These are phyloP conservation scores for Aspergillus baeticus DNA, from an alignment of 495 filamentous ascomycete genomes.

Conservation along the genomic window DNA sequence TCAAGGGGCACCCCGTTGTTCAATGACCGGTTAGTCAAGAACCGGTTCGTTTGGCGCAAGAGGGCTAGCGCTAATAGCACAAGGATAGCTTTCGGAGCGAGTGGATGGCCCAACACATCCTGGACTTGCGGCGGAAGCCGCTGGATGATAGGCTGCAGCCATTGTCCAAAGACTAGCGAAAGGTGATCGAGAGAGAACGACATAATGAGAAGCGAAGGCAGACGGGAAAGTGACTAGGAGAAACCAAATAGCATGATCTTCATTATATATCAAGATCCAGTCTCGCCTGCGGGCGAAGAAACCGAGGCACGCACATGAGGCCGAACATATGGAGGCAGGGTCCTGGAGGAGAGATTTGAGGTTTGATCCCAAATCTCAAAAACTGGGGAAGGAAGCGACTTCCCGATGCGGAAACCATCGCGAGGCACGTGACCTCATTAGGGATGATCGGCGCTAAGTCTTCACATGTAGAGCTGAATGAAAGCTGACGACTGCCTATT, in stretches of 20 bases:
- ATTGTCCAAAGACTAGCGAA: constrained; percentile 28
- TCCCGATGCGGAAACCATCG: constrained; percentile 12
- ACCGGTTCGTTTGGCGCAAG: constrained; percentile 39
- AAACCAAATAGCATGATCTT: not conserved
- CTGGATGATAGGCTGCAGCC: constrained; percentile 26
- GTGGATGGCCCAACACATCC: constrained; percentile 24
- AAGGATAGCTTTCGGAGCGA: constrained; percentile 30
- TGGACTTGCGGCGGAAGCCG: constrained; percentile 31
- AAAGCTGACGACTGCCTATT: too few relatives aligned
- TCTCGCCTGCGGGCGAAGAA: not conserved
- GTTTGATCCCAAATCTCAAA: not conserved
- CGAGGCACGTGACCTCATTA: not conserved
- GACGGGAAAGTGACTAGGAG: not conserved
- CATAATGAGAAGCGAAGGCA: constrained; percentile 16
- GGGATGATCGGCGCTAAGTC: not conserved
- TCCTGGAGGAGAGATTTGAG: not conserved
- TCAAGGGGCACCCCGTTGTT: constrained; percentile 49
- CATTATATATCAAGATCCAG: not conserved
- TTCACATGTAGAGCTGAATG: not conserved
- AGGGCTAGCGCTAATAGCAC: constrained; percentile 35
- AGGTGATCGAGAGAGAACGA: constrained; percentile 17
- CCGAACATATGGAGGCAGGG: not conserved
- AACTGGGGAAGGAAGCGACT: constrained; percentile 4
- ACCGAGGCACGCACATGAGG: constrained; percentile 14
- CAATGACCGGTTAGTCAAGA: constrained; percentile 39